Percentiles rank a stretch among this genome's conserved stretches.
Evolutionary conservation across 805 yeast genomes (phyloP).

Genomic region (Metschnikowia henanensis): DNA sequence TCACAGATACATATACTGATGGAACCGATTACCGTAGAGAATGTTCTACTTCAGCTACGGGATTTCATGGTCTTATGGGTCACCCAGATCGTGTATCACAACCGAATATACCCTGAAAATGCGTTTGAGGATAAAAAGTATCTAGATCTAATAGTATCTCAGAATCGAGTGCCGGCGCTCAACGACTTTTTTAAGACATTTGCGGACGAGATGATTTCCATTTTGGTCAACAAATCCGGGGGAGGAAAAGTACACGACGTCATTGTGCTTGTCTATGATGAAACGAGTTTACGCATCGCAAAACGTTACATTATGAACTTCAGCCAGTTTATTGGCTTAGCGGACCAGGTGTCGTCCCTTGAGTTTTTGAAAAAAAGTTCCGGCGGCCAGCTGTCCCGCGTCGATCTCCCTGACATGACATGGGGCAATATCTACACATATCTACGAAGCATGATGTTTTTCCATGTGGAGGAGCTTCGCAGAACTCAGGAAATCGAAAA

Average conservation of each 20-base stretch:
- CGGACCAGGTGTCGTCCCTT: slow-evolving; percentile 14
- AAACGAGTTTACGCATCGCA: slow-evolving; percentile 23
- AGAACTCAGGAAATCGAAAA: slow-evolving; percentile 9
- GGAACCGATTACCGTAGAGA: slow-evolving; percentile 25
- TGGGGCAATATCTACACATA: slow-evolving; percentile 38
- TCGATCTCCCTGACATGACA: slow-evolving; percentile 26
- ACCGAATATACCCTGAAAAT: slow-evolving; percentile 51
- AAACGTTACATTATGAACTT: slow-evolving; percentile 42
- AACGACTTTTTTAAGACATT: slow-evolving; percentile 42
- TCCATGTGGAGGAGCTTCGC: slow-evolving; percentile 34
- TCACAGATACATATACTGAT: neutral
- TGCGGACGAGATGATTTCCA: slow-evolving; percentile 26
- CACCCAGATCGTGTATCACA: slow-evolving; percentile 55
- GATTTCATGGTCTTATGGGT: slow-evolving; percentile 52
- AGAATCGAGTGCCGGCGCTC: slow-evolving; percentile 49
- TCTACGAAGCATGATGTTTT: slow-evolving; percentile 28
- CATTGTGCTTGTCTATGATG: slow-evolving; percentile 38
- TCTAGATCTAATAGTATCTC: slow-evolving; percentile 43
- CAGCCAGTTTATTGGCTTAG: slow-evolving; percentile 29
- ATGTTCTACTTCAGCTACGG: slow-evolving; percentile 35
- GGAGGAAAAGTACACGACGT: slow-evolving; percentile 33
- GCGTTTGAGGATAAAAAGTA: slow-evolving; percentile 46
- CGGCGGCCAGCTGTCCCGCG: slow-evolving; percentile 24
- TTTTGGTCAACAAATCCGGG: slow-evolving; percentile 18
- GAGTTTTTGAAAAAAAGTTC: slow-evolving; percentile 15